Base-by-base conservation (phyloP, 495 filamentous ascomycete species). In the Penicillium argentinense region DNA sequence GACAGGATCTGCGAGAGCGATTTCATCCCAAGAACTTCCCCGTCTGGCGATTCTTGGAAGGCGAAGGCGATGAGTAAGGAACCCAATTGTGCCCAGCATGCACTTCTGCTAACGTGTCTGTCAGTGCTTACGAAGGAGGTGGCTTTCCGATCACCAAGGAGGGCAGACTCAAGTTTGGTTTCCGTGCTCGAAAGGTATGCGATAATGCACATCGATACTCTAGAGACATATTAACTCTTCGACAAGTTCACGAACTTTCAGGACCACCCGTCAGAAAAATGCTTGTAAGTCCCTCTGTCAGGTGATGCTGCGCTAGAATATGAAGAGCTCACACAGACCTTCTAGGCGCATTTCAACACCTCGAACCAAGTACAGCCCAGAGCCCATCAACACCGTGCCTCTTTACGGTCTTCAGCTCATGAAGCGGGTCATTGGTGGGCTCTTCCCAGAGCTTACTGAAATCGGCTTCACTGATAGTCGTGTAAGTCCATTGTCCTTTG, bases 221-320 rank as follows among this genome's bases (percentile, higher is more conserved):
- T n/a, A n/a, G n/a, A n/a, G n/a, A n/a, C n/a, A n/a, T n/a, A n/a
- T n/a, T n/a, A n/a, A n/a, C n/a, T n/a, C n/a, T n/a, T n/a, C 12
- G 30, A 16, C 30, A n/a, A 54, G 51, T 54, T 54, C 28, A 54
- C 51, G 13, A 54, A 54, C 19, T 54, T 49, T 41, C 45, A 46
- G 45, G 32, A 45, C 17, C 51, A 54, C 23, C 51, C 51, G 12
- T 45, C n/a, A 17, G 5, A 54, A 38, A 14, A 41, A 2, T 14
- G 39, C 12, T 27, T 47, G 50, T 51, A 39, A 25, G 39, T 42
- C n/a, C n/a, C n/a, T n/a, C n/a, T n/a, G n/a, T n/a, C n/a, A n/a
- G n/a, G n/a, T n/a, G n/a, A n/a, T n/a, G n/a, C n/a, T n/a, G n/a
- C n/a, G n/a, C n/a, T n/a, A n/a, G n/a, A n/a, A n/a, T n/a, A n/a